Evolutionary conservation across 169 alveolate species (phyloP).

Genomic region (Cryptosporidium parvum): DNA sequence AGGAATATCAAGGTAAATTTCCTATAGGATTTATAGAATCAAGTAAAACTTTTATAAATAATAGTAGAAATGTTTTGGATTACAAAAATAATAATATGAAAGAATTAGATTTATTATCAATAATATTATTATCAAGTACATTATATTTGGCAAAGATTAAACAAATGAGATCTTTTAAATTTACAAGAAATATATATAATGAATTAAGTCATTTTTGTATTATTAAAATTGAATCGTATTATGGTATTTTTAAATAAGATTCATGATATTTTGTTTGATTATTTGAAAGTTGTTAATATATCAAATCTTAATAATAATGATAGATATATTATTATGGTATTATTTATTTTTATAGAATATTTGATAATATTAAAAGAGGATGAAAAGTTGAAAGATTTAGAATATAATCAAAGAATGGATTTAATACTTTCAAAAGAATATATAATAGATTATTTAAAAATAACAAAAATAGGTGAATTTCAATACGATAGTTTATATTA

Average conservation of each 20-base stretch:
- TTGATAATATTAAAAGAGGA: slow-evolving; percentile 17
- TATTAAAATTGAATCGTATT: slow-evolving; percentile 62
- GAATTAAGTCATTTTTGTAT: slow-evolving; percentile 6
- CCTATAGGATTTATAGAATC: slow-evolving; percentile 67
- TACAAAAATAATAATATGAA: not conserved
- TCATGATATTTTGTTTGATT: slow-evolving; percentile 17
- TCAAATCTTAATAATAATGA: not conserved
- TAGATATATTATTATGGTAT: not conserved
- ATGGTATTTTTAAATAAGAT: slow-evolving; percentile 6
- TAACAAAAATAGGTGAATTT: slow-evolving; percentile 10
- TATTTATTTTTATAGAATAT: slow-evolving; percentile 38
- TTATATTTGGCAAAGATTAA: slow-evolving; percentile 33
- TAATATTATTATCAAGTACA: not conserved
- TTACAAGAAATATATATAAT: not conserved
- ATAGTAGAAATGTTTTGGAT: not conserved
- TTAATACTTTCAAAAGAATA: not conserved
- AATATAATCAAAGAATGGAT: not conserved
- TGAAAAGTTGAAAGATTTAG: not conserved
- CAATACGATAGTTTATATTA: not conserved
- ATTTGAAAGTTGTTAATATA: not conserved
- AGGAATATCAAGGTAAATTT: slow-evolving; percentile 11
- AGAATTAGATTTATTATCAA: not conserved
- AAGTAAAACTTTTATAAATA: slow-evolving; percentile 15
- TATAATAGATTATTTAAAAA: not conserved
- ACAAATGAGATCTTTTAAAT: not conserved